phyloP scores from a whole-genome alignment of 257 asterid genomes.

The Penstemon davidsonii region DNA sequence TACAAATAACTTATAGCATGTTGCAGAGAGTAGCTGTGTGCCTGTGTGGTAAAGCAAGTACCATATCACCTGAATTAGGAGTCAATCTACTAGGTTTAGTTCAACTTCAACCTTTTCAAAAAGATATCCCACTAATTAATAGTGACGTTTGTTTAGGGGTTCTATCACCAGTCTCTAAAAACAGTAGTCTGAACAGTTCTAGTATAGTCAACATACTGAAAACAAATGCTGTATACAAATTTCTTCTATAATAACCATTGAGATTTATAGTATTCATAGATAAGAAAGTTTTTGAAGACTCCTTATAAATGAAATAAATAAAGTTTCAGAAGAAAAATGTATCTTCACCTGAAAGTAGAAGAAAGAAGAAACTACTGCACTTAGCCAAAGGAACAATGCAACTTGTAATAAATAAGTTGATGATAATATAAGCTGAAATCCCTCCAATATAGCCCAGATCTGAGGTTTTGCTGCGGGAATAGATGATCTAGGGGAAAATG shows the following conservation, averaged over 20 bases:
- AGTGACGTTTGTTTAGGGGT: neutral
- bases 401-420: constrained; percentile 82
- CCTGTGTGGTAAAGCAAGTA: neutral
- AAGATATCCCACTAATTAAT: neutral
- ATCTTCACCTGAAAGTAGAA: constrained; percentile 88
- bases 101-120: neutral
- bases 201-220: neutral
- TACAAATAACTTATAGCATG: constrained; percentile 11
- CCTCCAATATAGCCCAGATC: constrained; percentile 82
- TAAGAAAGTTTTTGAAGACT: neutral
- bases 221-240: neutral
- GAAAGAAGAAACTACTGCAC: constrained; percentile 92
- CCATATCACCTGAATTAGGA: neutral
- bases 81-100: neutral
- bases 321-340: constrained; percentile 12
- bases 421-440: constrained; percentile 75
- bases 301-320: constrained; percentile 3
- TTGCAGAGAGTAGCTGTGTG: neutral
- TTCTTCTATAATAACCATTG: neutral
- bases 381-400: constrained; percentile 86
- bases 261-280: constrained; percentile 19
- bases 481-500: constrained; percentile 54
- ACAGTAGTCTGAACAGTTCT: neutral
- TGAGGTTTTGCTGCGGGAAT: constrained; percentile 55
- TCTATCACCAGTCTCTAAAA: neutral